These are phyloP conservation scores for Calophaca sinica DNA, from an alignment of 306 rosid species.

Conservation along the genomic window DNA sequence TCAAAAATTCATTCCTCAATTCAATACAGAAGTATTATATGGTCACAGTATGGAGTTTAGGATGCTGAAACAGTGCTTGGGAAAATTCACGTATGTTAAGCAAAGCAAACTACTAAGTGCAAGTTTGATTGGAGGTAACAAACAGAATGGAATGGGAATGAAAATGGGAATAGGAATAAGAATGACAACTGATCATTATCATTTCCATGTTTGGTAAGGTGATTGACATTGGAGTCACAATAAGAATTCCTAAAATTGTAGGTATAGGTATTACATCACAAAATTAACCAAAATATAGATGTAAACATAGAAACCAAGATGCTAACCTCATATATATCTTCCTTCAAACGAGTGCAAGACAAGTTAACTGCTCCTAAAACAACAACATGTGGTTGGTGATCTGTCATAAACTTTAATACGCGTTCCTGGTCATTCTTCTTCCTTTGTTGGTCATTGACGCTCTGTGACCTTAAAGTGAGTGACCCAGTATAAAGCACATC, in stretches of 20 bases:
- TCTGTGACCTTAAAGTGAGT: slow-evolving; percentile 86
- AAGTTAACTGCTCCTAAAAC: slow-evolving; percentile 94
- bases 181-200: background rate
- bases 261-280: slow-evolving; percentile 16
- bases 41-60: background rate
- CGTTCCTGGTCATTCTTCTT: slow-evolving; percentile 95
- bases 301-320: slow-evolving; percentile 40
- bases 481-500: slow-evolving; percentile 94
- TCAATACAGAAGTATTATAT: slow-evolving; percentile 13
- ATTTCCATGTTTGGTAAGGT: too few relatives aligned
- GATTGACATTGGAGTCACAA: background rate
- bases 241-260: background rate
- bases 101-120: slow-evolving; percentile 19
- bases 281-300: slow-evolving; percentile 17
- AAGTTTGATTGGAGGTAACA: background rate
- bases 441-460: slow-evolving; percentile 82
- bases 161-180: background rate
- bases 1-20: slow-evolving; percentile 20
- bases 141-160: background rate
- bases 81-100: background rate
- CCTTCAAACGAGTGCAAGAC: slow-evolving; percentile 91
- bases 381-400: slow-evolving; percentile 98
- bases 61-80: slow-evolving; percentile 16
- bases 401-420: slow-evolving; percentile 96
- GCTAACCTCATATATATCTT: slow-evolving; percentile 92